Evolutionary conservation across 2,329 filamentous ascomycete species (phyloP).

Genomic region (Graphium sp.): DNA sequence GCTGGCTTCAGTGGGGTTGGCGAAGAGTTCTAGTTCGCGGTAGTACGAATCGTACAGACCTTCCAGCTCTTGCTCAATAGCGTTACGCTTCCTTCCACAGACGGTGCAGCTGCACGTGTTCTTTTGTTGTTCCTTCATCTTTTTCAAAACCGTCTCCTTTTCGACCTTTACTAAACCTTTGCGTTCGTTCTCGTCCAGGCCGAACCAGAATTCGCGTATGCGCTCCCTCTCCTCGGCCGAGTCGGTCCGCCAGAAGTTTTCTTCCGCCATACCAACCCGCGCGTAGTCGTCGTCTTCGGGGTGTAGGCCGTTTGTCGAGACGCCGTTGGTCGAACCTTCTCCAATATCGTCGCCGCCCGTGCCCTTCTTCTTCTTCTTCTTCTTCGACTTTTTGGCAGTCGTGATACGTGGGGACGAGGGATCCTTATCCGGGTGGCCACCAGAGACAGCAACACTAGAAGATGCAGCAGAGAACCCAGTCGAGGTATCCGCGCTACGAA

Average conservation of each 20-base stretch:
- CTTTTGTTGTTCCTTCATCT: conserved; percentile 99
- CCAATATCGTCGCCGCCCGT: conserved; percentile 1
- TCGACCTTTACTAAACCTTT: conserved; percentile 95
- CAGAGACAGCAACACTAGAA: no score
- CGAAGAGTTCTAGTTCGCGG: conserved; percentile 93
- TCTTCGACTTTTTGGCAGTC: conserved; percentile 38
- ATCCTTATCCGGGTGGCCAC: conserved; percentile 14
- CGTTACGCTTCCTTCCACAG: conserved; percentile 86
- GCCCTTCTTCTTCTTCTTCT: conserved; percentile 28
- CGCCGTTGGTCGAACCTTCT: neutral
- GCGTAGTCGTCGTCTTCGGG: conserved; percentile 2
- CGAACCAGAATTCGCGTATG: conserved; percentile 97
- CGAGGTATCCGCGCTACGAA: no score
- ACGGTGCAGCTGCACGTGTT: conserved; percentile 97
- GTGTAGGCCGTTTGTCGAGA: conserved; percentile 1
- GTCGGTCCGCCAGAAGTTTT: conserved; percentile 80
- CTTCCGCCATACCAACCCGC: conserved; percentile 2
- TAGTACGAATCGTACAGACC: conserved; percentile 98
- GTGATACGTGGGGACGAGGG: conserved; percentile 13
- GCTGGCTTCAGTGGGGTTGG: conserved; percentile 66
- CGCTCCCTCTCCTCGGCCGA: conserved; percentile 88
- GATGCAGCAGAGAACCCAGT: no score
- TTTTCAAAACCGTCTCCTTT: conserved; percentile 92
- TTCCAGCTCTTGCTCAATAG: conserved; percentile 95
- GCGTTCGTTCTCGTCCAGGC: conserved; percentile 81